Evolutionary conservation across 2,329 filamentous ascomycete species (phyloP), one percentile per base, ranked within the genome.

Genomic region (Paradendryphiella salina): DNA sequence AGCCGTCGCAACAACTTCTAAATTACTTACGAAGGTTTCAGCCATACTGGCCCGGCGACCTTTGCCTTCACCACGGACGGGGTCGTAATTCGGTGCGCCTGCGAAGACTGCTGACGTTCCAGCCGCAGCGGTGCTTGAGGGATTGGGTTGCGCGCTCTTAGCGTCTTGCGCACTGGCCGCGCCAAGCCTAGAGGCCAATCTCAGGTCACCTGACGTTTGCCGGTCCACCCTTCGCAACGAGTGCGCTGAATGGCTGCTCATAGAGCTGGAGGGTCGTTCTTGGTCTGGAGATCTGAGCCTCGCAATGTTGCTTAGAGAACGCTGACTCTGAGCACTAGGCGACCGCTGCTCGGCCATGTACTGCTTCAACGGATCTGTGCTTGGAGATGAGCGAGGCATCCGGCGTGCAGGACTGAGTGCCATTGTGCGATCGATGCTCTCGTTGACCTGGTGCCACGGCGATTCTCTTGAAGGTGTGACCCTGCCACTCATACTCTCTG

Each of bases 51-150:
- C 79, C 73, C 89, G 89, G 73, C 89, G 89, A 77, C 84, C 86
- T 77, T 90, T 91, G 79, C 89, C 88, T 82, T 91, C 90, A 78
- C 93, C 91, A 75, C 87, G 88, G 76, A 90, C 82, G 66, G 90
- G 89, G 71, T 87, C 87, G 78, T 85, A 83, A 64, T 77, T 80
- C 63, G 80, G 81, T 66, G 80, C 82, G 65, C 74, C 75, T 53
- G 74, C 67, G 65, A 74, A 71, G 62, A 66, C 66, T 65, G 67
- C 65, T 54, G 66, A 67, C 55, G 67, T 65, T 61, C 68, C 69
- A 57, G 65, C 66, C 60, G 66, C 66, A 50, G 64, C 63, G 53
- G 69, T 56, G 60, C 60, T 61, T 54, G 65, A 51, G 56, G 68
- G 63, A 56, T 65, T 66, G 56, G 64, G 61, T 60, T 67, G 56